These are phyloP conservation scores for Diaporthe humulicola DNA, from an alignment of 2,329 filamentous ascomycete genomes.

Conservation along the genomic window DNA sequence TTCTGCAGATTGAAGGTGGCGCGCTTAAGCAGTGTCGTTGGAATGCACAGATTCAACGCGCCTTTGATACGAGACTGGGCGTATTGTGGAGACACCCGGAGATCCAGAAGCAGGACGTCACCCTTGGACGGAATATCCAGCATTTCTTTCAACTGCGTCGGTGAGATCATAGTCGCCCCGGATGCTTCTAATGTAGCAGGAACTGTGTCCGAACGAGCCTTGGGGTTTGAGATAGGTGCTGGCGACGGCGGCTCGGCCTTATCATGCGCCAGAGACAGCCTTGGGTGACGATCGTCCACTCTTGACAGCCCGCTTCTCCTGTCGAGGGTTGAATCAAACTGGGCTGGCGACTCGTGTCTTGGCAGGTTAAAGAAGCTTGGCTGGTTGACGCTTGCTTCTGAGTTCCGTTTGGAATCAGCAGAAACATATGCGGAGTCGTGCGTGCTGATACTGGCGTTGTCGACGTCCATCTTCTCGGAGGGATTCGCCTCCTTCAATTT, in stretches of 20 bases:
- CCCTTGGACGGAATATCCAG: conserved; percentile 57
- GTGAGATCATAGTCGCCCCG: conserved; percentile 65
- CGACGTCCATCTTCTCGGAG: conserved; percentile 56
- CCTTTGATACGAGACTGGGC: conserved; percentile 79
- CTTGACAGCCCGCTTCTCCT: conserved; percentile 53
- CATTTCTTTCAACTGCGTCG: conserved; percentile 68
- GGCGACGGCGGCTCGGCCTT: conserved; percentile 57
- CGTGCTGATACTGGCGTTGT: conserved; percentile 58
- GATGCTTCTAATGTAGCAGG: conserved; percentile 62
- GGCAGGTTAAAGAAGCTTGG: conserved; percentile 55
- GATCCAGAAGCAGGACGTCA: conserved; percentile 80
- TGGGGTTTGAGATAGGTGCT: conserved; percentile 45
- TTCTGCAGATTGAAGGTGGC: conserved; percentile 92
- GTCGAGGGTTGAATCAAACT: conserved; percentile 55
- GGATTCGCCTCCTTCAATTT: conserved; percentile 42
- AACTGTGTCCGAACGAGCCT: conserved; percentile 61
- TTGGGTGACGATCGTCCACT: conserved; percentile 65
- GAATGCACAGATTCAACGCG: conserved; percentile 94
- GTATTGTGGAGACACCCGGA: conserved; percentile 89
- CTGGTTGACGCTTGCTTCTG: conserved; percentile 60
- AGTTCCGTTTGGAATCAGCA: conserved; percentile 66
- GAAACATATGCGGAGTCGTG: conserved; percentile 69
- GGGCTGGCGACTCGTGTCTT: conserved; percentile 61
- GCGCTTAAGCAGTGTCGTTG: conserved; percentile 91
- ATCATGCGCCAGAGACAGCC: conserved; percentile 66